Conservation (phyloP, 2,329 filamentous ascomycete genomes). For the Mycosphaerella arachidis region DNA sequence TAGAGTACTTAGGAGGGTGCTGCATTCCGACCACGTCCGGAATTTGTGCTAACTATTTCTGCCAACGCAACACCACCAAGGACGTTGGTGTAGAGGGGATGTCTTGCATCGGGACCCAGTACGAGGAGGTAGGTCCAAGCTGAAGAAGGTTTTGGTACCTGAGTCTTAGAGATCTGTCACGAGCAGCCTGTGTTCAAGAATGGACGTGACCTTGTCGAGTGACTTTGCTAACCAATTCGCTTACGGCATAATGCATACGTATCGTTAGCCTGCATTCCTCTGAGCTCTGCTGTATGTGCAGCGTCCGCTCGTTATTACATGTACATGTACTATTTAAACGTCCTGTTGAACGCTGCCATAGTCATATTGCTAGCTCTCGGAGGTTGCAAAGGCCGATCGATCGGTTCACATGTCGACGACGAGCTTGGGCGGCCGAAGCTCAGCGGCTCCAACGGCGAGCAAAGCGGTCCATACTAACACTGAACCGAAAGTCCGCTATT, state of each 20-base stretch:
- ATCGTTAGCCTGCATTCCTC: background rate
- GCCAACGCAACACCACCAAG: background rate
- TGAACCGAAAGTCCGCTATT: constrained; percentile 6
- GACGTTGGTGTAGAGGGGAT: background rate
- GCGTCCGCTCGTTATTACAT: background rate
- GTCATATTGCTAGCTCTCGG: background rate
- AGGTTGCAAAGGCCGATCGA: background rate
- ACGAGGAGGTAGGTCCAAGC: background rate
- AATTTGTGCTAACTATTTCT: background rate
- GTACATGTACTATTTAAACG: background rate
- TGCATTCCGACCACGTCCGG: background rate
- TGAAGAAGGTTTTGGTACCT: background rate
- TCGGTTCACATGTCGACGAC: background rate
- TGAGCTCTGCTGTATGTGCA: background rate
- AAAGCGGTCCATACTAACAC: background rate
- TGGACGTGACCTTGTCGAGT: background rate
- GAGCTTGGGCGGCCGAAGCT: background rate
- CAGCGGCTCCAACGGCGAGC: background rate
- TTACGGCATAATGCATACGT: background rate
- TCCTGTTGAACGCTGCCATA: background rate
- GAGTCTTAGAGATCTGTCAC: background rate
- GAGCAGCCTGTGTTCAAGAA: background rate
- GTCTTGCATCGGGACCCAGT: background rate
- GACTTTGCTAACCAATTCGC: background rate
- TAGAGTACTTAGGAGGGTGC: too few relatives aligned